phyloP scores from a whole-genome alignment of 768 basidiomycete species.

The Amanita jacksonii region DNA sequence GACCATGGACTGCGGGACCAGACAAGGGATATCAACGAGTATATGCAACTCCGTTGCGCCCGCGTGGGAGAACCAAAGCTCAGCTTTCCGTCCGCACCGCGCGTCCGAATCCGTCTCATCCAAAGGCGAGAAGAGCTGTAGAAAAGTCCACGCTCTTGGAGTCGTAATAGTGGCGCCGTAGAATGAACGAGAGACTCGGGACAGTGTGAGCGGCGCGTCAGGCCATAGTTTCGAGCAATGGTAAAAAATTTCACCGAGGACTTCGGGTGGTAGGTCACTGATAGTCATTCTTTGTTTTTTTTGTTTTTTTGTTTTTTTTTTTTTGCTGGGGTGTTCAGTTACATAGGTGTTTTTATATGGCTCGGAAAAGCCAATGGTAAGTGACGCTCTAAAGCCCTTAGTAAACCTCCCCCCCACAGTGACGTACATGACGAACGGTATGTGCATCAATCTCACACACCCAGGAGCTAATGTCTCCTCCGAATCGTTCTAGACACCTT shows the following conservation, averaged over 20 bases:
- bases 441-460: no score
- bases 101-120: conserved; percentile 5
- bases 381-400: no score
- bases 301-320: no score
- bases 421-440: no score
- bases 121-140: conserved; percentile 14
- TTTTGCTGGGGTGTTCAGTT: no score
- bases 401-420: no score
- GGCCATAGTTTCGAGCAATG: conserved; percentile 18
- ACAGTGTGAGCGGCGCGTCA: conserved; percentile 25
- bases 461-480: no score
- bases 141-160: conserved; percentile 22
- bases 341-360: no score
- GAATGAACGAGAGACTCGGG: conserved; percentile 21
- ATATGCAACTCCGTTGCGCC: conserved; percentile 18
- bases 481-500: no score
- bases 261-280: conserved; percentile 20
- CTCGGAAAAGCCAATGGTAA: no score
- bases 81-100: conserved; percentile 18
- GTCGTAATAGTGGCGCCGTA: conserved; percentile 12
- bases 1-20: background rate
- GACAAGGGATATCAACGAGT: conserved; percentile 10
- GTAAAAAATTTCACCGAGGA: conserved; percentile 26
- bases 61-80: conserved; percentile 21
- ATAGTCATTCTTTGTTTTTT: background rate